phyloP scores from a whole-genome alignment of 2,329 filamentous ascomycete species.

The Paracamarosporium sp. region DNA sequence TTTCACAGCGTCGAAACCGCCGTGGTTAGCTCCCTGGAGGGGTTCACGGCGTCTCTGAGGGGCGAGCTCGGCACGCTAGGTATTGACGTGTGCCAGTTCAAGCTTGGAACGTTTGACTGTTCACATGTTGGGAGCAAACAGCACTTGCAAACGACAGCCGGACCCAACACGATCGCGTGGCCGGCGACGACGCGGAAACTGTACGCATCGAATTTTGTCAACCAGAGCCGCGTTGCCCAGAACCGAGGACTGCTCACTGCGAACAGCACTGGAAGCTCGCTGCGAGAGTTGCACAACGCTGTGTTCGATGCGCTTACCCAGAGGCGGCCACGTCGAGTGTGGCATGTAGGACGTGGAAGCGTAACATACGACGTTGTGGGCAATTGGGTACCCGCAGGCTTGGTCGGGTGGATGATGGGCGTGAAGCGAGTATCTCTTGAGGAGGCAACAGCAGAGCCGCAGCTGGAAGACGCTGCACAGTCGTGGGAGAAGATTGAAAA shows the following conservation, averaged over 20 bases:
- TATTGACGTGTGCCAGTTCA: slow-evolving; percentile 84
- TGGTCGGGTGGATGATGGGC: slow-evolving; percentile 96
- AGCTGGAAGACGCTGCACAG: slow-evolving; percentile 53
- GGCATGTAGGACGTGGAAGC: slow-evolving; percentile 85
- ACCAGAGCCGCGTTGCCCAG: slow-evolving; percentile 42
- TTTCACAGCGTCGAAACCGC: slow-evolving; percentile 87
- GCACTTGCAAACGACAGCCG: slow-evolving; percentile 41
- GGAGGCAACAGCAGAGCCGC: slow-evolving; percentile 41
- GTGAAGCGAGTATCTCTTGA: slow-evolving; percentile 62
- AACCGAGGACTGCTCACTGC: slow-evolving; percentile 62
- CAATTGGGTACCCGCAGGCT: slow-evolving; percentile 73
- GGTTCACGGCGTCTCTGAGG: slow-evolving; percentile 81
- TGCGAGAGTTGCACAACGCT: slow-evolving; percentile 81
- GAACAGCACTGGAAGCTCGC: slow-evolving; percentile 68
- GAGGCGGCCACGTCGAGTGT: slow-evolving; percentile 63
- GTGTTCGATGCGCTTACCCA: slow-evolving; percentile 88
- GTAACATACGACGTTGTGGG: slow-evolving; percentile 86
- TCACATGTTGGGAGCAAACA: slow-evolving; percentile 63
- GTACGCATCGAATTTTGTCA: slow-evolving; percentile 48
- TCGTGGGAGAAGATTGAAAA: slow-evolving; percentile 56
- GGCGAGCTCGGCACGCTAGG: slow-evolving; percentile 78
- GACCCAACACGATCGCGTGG: slow-evolving; percentile 47
- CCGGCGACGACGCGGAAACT: slow-evolving; percentile 40
- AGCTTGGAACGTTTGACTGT: slow-evolving; percentile 90
- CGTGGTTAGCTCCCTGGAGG: slow-evolving; percentile 83